Base-by-base conservation (phyloP, 2,329 filamentous ascomycete species). In the Periconia sp. region DNA sequence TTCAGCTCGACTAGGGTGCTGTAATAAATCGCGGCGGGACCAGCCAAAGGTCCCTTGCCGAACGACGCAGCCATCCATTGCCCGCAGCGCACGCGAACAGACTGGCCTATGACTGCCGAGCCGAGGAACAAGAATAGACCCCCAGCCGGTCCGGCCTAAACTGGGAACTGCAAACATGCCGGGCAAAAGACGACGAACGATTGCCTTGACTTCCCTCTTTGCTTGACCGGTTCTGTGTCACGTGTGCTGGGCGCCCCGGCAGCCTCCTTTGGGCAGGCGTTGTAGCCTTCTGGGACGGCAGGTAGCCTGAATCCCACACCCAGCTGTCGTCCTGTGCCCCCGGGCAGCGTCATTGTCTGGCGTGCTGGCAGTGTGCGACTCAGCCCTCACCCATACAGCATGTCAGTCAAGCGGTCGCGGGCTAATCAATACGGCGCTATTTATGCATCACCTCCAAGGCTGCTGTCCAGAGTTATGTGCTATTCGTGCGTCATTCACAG, bases 1-100 rank as follows among this genome's bases (percentile, higher is more conserved):
- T 48, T 47, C 52, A 51, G 53, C 50, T 47, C 11, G 35, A 46
- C 46, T 45, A 31, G 48, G 43, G 31, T 42, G 13, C 28, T 43
- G 48, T 44, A 50, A 46, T 47, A 36, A 40, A 41, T 26, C 19
- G n/a, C 4, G 23, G 19, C 32, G 17, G 37, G 24, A 44, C 13
- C 12, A 18, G 30, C 32, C 40, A 36, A 43, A 36, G 24, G 23
- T 19, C 34, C 34, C 34, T 28, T 28, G 34, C n/a, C 32, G 15
- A 25, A 31, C 18, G 28, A 31, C 26, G 16, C 13, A n/a, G 13
- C 13, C 23, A 26, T 37, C 13, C 22, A 25, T 28, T 4, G 15
- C 13, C 29, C 22, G 28, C 24, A 23, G 13, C 17, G 31, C 29
- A 33, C 30, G 36, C 30, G 30, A 31, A 41, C 28, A 17, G 28